A percentile compares a stretch with the other conserved stretches of the same genome.
Evolutionary conservation across 768 basidiomycete genomes (phyloP).

Genomic region (Mrakia gelida): DNA sequence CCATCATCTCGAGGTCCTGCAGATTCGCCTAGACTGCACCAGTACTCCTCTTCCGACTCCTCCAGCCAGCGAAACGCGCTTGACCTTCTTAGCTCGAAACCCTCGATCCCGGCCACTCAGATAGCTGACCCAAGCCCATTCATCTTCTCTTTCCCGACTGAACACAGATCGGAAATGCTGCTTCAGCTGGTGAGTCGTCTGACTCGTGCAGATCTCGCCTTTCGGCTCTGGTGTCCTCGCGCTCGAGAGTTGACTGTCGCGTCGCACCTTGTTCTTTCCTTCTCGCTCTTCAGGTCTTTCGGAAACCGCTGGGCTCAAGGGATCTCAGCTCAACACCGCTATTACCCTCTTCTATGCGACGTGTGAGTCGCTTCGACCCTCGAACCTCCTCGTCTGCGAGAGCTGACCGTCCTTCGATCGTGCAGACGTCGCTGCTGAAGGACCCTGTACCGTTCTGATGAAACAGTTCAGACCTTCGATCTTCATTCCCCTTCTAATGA

Average conservation of each 20-base stretch:
- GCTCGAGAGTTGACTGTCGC: no score
- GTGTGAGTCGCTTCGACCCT: no score
- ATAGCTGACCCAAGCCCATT: no score
- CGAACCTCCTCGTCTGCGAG: no score
- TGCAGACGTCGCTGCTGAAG: slow-evolving; percentile 47
- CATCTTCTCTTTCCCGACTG: no score
- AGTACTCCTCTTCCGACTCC: no score
- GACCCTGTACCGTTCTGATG: slow-evolving; percentile 45
- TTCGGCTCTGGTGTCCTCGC: not conserved
- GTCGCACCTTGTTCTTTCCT: not conserved
- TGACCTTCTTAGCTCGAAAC: no score
- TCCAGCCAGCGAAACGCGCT: no score
- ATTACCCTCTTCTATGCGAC: slow-evolving; percentile 40
- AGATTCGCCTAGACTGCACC: no score
- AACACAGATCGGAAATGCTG: slow-evolving; percentile 28
- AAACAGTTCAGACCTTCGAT: slow-evolving; percentile 22
- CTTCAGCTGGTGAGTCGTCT: not conserved
- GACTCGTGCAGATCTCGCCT: not conserved
- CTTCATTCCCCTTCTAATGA: slow-evolving; percentile 22
- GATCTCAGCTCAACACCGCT: slow-evolving; percentile 24
- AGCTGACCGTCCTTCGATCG: no score
- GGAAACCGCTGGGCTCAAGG: slow-evolving; percentile 29
- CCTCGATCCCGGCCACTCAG: no score
- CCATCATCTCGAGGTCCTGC: no score
- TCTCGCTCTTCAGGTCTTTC: not conserved